A percentile compares a stretch with the other conserved stretches of the same genome.
These are phyloP conservation scores for Colletotrichum euphorbiae DNA, from an alignment of 2,329 filamentous ascomycete genomes.

Conservation along the genomic window DNA sequence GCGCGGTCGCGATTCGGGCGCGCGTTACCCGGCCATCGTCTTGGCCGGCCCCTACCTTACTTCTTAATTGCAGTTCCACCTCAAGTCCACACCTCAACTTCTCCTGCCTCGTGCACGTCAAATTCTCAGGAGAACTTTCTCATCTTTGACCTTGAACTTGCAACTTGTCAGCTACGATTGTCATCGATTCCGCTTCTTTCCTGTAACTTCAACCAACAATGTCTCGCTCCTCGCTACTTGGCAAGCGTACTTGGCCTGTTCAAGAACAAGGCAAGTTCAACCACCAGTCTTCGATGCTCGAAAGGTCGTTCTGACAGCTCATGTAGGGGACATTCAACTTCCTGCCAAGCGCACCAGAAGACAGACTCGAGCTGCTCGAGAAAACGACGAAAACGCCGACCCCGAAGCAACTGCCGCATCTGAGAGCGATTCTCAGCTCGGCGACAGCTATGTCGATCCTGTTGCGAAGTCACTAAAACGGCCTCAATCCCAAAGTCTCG, in stretches of 20 bases:
- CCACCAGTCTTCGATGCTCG: neutral
- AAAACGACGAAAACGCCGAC: constrained; percentile 77
- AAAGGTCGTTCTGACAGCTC: constrained; percentile 18
- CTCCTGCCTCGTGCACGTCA: constrained; percentile 6
- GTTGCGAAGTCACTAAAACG: constrained; percentile 44
- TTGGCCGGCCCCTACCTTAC: constrained; percentile 35
- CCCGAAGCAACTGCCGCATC: constrained; percentile 52
- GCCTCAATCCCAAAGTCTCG: constrained; percentile 47
- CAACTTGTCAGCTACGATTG: constrained; percentile 20
- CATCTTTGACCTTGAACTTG: neutral
- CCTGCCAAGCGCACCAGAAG: constrained; percentile 62
- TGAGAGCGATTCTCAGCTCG: constrained; percentile 58
- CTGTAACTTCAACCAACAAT: constrained; percentile 30
- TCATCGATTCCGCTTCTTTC: constrained; percentile 3
- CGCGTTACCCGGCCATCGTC: constrained; percentile 39
- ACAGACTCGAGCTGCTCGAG: constrained; percentile 53
- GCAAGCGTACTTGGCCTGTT: constrained; percentile 43
- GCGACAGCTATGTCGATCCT: constrained; percentile 48
- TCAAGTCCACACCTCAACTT: neutral
- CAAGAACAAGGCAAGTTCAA: constrained; percentile 41
- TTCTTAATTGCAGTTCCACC: constrained; percentile 35
- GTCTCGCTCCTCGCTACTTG: constrained; percentile 43
- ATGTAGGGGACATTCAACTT: constrained; percentile 41
- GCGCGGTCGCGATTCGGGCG: constrained; percentile 22
- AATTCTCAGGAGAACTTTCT: constrained; percentile 3